Evolutionary conservation across 2,329 filamentous ascomycete species (phyloP).

Genomic region (Venturia oleaginea): DNA sequence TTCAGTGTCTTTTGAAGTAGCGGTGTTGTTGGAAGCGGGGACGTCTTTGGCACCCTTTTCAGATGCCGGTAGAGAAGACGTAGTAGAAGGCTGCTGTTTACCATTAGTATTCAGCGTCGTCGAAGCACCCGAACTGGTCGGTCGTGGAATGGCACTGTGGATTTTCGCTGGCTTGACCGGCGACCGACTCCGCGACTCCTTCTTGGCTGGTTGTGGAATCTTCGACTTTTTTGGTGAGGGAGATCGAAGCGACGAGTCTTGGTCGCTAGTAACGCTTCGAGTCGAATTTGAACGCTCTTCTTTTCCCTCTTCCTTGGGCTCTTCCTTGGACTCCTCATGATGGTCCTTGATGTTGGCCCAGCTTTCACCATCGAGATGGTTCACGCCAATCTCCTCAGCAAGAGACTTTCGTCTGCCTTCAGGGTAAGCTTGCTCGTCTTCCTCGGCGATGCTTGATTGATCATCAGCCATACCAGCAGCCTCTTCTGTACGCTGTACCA

Average conservation of each 20-base stretch:
- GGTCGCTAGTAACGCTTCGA: neutral
- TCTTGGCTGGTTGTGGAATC: neutral
- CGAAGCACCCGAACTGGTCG: neutral
- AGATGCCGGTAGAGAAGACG: neutral
- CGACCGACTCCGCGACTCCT: neutral
- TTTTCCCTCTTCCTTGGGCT: neutral
- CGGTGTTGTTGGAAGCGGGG: neutral
- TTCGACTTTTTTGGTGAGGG: neutral
- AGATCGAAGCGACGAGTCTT: neutral
- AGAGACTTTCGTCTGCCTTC: slow-evolving; percentile 3
- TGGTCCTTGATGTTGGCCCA: slow-evolving; percentile 7
- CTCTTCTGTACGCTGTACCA: neutral
- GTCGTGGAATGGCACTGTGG: slow-evolving; percentile 1
- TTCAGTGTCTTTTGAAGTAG: slow-evolving; percentile 2
- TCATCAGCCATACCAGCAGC: neutral
- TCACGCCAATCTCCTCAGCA: neutral
- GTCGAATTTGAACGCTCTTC: neutral
- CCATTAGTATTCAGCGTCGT: neutral
- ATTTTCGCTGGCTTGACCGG: neutral
- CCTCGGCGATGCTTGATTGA: neutral
- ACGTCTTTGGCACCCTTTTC: neutral
- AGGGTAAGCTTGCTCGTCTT: neutral
- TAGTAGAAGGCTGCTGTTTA: neutral
- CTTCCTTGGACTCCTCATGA: neutral
- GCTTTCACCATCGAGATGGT: neutral